A percentile compares a stretch with the other conserved stretches of the same genome.
Evolutionary conservation across 73 alveolate species (phyloP).

Genomic region (Paraurostyla sp.): DNA sequence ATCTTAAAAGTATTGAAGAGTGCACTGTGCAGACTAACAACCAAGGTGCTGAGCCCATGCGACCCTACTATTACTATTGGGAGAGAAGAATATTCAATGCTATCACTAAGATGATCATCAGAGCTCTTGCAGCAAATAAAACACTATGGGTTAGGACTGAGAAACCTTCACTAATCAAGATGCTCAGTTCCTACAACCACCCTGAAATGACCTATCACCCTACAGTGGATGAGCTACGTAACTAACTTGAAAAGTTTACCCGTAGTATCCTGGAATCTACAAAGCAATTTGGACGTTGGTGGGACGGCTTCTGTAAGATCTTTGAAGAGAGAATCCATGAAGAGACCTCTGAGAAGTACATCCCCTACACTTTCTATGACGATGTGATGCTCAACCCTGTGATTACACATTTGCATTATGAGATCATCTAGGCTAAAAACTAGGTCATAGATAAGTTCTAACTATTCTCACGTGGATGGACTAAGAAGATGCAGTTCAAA

Average conservation of each 20-base stretch:
- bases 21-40: constrained; percentile 92
- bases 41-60: constrained; percentile 96
- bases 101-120: constrained; percentile 95
- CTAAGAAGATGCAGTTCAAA: constrained; percentile 60
- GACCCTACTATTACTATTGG: constrained; percentile 97
- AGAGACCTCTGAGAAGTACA: constrained; percentile 76
- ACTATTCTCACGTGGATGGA: constrained; percentile 63
- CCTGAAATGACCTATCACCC: constrained; percentile 90
- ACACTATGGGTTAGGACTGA: constrained; percentile 83
- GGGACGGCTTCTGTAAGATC: constrained; percentile 90
- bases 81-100: constrained; percentile 99
- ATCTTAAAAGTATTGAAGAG: constrained; percentile 97
- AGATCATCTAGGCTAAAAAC: constrained; percentile 69
- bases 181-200: constrained; percentile 79
- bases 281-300: constrained; percentile 90
- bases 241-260: constrained; percentile 82
- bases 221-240: constrained; percentile 84
- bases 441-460: constrained; percentile 73
- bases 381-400: constrained; percentile 82
- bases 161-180: constrained; percentile 82
- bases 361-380: constrained; percentile 79
- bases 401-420: constrained; percentile 69
- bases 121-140: constrained; percentile 89
- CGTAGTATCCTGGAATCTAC: constrained; percentile 83
- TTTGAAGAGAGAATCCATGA: constrained; percentile 81